Evolutionary conservation across 2,329 filamentous ascomycete genomes (phyloP), one percentile per base, ranked within the genome.

Genomic region (Metarhizium humberi): DNA sequence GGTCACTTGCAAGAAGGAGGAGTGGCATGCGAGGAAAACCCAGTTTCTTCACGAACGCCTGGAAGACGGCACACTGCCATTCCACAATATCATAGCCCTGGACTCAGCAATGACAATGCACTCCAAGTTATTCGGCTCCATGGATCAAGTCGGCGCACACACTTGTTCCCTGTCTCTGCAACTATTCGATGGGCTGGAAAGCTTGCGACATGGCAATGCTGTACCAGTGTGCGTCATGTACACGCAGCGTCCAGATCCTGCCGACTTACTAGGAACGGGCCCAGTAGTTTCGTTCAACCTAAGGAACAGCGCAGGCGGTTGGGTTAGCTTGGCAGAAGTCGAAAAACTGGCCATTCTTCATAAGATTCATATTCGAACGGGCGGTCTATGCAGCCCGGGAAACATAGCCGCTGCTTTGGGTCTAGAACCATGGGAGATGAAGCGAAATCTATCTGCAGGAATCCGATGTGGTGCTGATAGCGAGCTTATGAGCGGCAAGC

Each of bases 371-470:
- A 73, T 97, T 18, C 83, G 94, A 42, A 96, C 90, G 1, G 94
- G 94, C 5, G 88, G 90, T 0, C 76, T 96, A 1, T 99, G 94
- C 71, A 96, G 96, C 63, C 92, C 94, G 1, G 94, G 92, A 10
- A 91, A 91, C 1, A 81, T 95, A 56, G 87, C 91, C 14, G 77
- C 78, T 1, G 82, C 84, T 20, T 78, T 97, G n/a, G 75, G 76
- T 2, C 77, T 96, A 53, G 79, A 85, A 50, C 84, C 90, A 0
- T 87, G 86, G 81, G 91, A 97, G 65, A 86, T 96, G 78, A 86
- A 78, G 62, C 79, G 80, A 56, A 95, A 96, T 66, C 96, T 94
- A 64, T 90, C 87, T 0, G 82, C 86, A 2, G 94, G 94, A 0
- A 84, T 91, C 65, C 82, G 90, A 43, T 99, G 94, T 68, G 92